phyloP scores from a whole-genome alignment of 1,284 basidiomycete genomes.

The Tranzscheliella williamsii region DNA sequence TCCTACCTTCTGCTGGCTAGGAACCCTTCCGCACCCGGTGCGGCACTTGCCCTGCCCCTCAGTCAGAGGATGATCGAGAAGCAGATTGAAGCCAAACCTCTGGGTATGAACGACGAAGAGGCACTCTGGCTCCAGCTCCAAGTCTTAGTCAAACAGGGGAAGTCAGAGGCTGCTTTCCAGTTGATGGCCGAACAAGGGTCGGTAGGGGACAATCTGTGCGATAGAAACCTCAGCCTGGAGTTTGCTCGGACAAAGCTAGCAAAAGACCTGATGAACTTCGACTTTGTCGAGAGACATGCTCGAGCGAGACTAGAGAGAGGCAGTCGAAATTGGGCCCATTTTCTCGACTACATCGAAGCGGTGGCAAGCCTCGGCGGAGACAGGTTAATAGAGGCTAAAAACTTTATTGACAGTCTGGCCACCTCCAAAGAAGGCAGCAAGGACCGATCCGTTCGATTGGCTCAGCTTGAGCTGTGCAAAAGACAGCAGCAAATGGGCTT shows the following conservation, averaged over 20 bases:
- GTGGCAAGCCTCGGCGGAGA: conserved; percentile 21
- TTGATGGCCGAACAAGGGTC: conserved; percentile 66
- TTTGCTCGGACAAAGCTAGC: conserved; percentile 52
- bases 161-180: conserved; percentile 66
- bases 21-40: conserved; percentile 30
- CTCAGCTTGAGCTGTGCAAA: conserved; percentile 65
- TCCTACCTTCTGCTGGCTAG: conserved; percentile 71
- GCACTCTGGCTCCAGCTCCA: conserved; percentile 74
- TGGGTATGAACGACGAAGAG: conserved; percentile 71
- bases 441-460: conserved; percentile 72
- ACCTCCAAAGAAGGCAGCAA: conserved; percentile 70
- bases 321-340: conserved; percentile 30
- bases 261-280: conserved; percentile 37
- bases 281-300: conserved; percentile 72
- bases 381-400: conserved; percentile 16
- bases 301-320: conserved; percentile 60
- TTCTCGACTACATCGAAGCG: conserved; percentile 17
- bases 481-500: not conserved
- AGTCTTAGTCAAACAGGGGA: conserved; percentile 70
- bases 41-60: conserved; percentile 70
- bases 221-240: conserved; percentile 74
- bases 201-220: conserved; percentile 70
- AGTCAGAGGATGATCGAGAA: conserved; percentile 68
- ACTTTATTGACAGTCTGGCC: conserved; percentile 12
- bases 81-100: conserved; percentile 74